A percentile compares a stretch with the other conserved stretches of the same genome.
phyloP scores from a whole-genome alignment of 768 basidiomycete species.

The Leccinum arenicola region DNA sequence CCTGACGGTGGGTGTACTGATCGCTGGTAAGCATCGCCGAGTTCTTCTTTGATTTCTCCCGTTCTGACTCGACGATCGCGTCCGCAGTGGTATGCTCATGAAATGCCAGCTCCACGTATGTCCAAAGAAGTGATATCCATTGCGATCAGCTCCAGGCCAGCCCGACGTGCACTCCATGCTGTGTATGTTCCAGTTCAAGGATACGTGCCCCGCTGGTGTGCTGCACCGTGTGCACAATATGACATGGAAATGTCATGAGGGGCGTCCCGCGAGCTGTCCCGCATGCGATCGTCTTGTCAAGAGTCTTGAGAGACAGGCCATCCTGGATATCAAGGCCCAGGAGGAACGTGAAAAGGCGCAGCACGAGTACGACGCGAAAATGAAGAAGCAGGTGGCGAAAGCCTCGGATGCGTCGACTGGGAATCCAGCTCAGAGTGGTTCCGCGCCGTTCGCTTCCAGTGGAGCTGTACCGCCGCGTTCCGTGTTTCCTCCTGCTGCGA shows the following conservation, averaged over 20 bases:
- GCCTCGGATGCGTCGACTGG: conserved; percentile 1
- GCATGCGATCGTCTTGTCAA: conserved; percentile 45
- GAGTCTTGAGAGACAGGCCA: conserved; percentile 39
- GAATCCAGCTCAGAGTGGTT: neutral
- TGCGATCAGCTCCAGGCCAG: conserved; percentile 43
- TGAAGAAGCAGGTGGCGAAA: conserved; percentile 25
- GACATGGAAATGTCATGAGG: conserved; percentile 45
- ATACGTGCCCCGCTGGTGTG: conserved; percentile 39
- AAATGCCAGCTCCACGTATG: conserved; percentile 42
- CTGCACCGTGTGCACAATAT: conserved; percentile 42
- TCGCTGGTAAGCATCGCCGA: conserved; percentile 47
- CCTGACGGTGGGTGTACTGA: conserved; percentile 66
- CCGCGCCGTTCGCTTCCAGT: conserved; percentile 6
- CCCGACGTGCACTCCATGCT: conserved; percentile 32
- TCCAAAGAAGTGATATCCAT: conserved; percentile 60
- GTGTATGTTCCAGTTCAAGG: conserved; percentile 39
- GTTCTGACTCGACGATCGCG: neutral
- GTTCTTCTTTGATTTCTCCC: neutral
- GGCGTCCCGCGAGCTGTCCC: conserved; percentile 37
- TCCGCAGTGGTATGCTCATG: conserved; percentile 14
- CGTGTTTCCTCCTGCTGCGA: conserved; percentile 34
- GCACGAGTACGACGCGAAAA: conserved; percentile 37
- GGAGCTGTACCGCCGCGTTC: conserved; percentile 6
- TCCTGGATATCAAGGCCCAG: conserved; percentile 41
- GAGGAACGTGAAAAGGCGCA: conserved; percentile 45